These are phyloP conservation scores for Trametes versicolor DNA, from an alignment of 1,284 basidiomycete species.

Conservation along the genomic window DNA sequence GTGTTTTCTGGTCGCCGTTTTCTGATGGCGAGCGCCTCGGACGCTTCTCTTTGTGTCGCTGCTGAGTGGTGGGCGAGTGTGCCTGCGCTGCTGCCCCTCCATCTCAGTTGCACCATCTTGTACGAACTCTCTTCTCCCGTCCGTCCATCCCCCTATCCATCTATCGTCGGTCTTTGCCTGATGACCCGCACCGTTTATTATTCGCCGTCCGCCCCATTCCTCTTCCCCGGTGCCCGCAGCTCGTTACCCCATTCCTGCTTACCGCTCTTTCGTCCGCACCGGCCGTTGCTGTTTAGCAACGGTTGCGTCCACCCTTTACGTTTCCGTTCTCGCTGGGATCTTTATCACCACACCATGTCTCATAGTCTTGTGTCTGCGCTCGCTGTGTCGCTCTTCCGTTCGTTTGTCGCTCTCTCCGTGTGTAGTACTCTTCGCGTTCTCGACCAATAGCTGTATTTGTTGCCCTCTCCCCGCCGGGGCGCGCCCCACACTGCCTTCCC, in stretches of 20 bases:
- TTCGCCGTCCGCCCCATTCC: slow-evolving; percentile 12
- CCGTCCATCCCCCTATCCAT: slow-evolving; percentile 27
- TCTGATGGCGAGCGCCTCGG: slow-evolving; percentile 34
- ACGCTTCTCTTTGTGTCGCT: slow-evolving; percentile 28
- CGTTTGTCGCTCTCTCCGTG: slow-evolving; percentile 19
- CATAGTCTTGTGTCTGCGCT: slow-evolving; percentile 29
- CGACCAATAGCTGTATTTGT: slow-evolving; percentile 36
- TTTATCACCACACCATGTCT: slow-evolving; percentile 29
- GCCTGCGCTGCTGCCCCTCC: slow-evolving; percentile 14
- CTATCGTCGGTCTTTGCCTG: slow-evolving; percentile 29
- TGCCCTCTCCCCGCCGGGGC: slow-evolving; percentile 1
- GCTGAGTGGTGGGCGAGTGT: slow-evolving; percentile 14
- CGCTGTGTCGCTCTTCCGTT: slow-evolving; percentile 30
- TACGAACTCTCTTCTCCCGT: slow-evolving; percentile 21
- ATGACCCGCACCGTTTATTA: slow-evolving; percentile 18
- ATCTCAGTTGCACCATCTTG: slow-evolving; percentile 30
- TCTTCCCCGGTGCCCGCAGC: slow-evolving; percentile 4
- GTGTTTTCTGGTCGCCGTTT: slow-evolving; percentile 20
- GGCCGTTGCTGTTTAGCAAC: slow-evolving; percentile 6
- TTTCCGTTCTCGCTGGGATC: slow-evolving; percentile 16
- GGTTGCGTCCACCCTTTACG: slow-evolving; percentile 14
- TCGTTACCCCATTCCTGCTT: slow-evolving; percentile 11
- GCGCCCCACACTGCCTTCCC: slow-evolving; percentile 1
- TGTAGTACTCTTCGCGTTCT: slow-evolving; percentile 32
- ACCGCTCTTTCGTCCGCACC: not conserved